Percentiles rank a stretch among this genome's conserved stretches.
Evolutionary conservation across 73 alveolate genomes (phyloP).

Genomic region (Paramecium primaurelia): DNA sequence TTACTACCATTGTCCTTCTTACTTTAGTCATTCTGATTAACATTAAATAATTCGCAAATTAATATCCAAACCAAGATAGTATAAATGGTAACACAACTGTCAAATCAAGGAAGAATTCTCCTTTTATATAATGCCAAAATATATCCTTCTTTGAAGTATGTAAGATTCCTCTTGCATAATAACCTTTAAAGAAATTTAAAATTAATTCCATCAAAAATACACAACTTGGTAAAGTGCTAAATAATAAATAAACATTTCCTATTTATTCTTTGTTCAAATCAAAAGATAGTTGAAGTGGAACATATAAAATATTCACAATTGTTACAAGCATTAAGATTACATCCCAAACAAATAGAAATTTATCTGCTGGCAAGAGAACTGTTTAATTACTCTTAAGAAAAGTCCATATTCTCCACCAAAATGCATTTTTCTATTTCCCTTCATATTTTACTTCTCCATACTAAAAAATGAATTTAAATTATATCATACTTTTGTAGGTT

Average conservation of each 20-base stretch:
- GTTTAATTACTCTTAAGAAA: neutral
- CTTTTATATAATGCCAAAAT: constrained; percentile 25
- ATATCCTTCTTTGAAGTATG: neutral
- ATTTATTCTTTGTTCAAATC: neutral
- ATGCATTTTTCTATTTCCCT: neutral
- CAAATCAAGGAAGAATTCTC: neutral
- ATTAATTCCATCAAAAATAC: neutral
- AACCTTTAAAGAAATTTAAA: constrained; percentile 5
- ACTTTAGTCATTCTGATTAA: constrained; percentile 21
- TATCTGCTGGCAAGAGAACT: constrained; percentile 33
- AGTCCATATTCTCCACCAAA: neutral
- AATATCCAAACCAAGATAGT: neutral
- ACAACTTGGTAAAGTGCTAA: constrained; percentile 4
- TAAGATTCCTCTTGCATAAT: neutral
- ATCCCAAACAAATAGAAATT: constrained; percentile 5
- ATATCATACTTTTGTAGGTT: neutral
- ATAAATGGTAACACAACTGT: neutral
- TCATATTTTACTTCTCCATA: neutral
- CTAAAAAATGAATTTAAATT: neutral
- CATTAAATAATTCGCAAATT: neutral
- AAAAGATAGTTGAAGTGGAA: neutral
- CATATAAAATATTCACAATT: neutral
- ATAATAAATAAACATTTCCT: neutral
- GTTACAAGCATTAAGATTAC: constrained; percentile 4
- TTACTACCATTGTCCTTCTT: neutral